Base-by-base conservation (phyloP, 2,329 filamentous ascomycete genomes). In the Fusarium robinianum region DNA sequence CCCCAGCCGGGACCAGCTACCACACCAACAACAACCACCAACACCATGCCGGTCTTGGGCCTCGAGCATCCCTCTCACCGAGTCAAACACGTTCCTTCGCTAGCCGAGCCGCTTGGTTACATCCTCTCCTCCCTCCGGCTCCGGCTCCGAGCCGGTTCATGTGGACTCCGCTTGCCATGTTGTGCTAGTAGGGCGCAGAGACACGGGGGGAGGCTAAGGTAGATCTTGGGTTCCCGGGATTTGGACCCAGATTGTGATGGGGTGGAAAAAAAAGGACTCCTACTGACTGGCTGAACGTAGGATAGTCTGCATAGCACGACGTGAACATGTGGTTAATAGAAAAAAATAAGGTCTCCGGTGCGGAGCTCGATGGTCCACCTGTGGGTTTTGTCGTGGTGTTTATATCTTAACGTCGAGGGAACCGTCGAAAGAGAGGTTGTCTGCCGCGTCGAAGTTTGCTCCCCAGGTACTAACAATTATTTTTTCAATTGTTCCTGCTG, bases 121-220 rank as follows among this genome's bases (percentile, higher is more conserved):
- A 43, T 34, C 19, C 5, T 11, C 19, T 36, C n/a, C n/a, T n/a
- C n/a, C 49, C 44, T 21, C 22, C 21, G 51, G 30, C 40, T 25
- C 32, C 29, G 43, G 16, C 41, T 30, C 51, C 51, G 51, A 51
- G 32, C 43, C 51, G 47, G 41, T 7, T 5, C 12, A 29, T 27
- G 27, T 31, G 9, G 6, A 17, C 11, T 6, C 17, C 27, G 27
- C 27, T 8, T 12, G 21, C 35, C 51, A 35, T 41, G 47, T 48
- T 41, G 29, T 29, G 16, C 29, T 27, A 32, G 22, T 26, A 41
- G 38, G 38, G 38, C 38, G 38, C 30, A 21, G n/a, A n/a, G n/a
- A n/a, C n/a, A n/a, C 27, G 27, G 14, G 15, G 21, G 22, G 8
- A 30, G 9, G 27, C 6, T 19, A 17, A 18, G 41, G 41, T 52